Conservation (phyloP, 805 yeast genomes). For the Candida broadrunensis region DNA sequence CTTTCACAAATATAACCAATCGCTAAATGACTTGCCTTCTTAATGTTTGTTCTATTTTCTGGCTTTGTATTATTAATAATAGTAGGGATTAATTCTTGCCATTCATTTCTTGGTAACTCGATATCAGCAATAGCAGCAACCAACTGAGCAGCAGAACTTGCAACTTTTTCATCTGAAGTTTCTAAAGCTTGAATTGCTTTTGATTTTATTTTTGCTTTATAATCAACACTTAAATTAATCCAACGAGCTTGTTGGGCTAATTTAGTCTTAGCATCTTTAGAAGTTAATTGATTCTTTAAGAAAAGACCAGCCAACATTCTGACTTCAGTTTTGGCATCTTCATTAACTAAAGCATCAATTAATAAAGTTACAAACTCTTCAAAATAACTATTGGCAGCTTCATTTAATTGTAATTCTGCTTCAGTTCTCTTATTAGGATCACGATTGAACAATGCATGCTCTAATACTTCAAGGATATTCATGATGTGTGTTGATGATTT, state of each 20-base stretch:
- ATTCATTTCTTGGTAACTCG: conserved; percentile 81
- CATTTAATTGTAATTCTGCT: conserved; percentile 75
- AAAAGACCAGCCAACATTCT: conserved; percentile 89
- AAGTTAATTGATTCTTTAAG: conserved; percentile 80
- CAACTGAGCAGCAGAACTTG: conserved; percentile 85
- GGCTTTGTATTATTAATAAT: conserved; percentile 85
- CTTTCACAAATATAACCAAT: conserved; percentile 96
- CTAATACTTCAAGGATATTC: conserved; percentile 67
- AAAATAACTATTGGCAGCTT: conserved; percentile 73
- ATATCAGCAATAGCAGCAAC: conserved; percentile 97
- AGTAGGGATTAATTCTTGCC: conserved; percentile 82
- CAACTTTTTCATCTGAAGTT: conserved; percentile 71
- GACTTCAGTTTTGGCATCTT: conserved; percentile 66
- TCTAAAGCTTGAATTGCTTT: conserved; percentile 57
- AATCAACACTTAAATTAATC: conserved; percentile 54
- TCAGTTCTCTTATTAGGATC: conserved; percentile 64
- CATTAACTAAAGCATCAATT: conserved; percentile 69
- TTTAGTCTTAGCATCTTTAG: conserved; percentile 68
- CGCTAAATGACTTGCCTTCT: conserved; percentile 81
- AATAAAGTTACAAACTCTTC: conserved; percentile 68
- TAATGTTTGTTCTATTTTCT: conserved; percentile 73
- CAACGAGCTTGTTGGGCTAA: conserved; percentile 68
- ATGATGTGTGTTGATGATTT: too few relatives aligned
- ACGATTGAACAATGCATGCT: conserved; percentile 71
- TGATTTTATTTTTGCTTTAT: conserved; percentile 64